Base-by-base conservation (phyloP, 768 basidiomycete genomes). In the Boletus rubroflammeus region DNA sequence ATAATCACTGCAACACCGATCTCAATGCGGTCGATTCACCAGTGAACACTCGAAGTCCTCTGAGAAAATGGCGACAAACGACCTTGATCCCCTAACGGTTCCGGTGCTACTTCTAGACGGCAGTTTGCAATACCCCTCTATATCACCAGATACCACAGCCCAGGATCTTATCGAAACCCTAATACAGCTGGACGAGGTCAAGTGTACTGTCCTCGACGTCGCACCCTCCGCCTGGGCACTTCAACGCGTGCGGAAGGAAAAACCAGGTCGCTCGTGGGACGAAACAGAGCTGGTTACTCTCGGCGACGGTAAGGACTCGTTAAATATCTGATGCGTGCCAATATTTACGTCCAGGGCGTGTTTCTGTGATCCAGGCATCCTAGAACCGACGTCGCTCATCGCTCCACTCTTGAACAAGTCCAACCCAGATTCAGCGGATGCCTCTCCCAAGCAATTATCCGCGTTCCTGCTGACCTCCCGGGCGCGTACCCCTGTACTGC, bases 401-500 rank as follows among this genome's bases (percentile, higher is more conserved):
- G 79, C 80, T 0, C 81, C 83, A 3, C 70, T 88, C 13, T 66
- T 88, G 25, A 73, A 77, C 62, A 53, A 76, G 13, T 63, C 73
- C 21, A 60, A 70, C 43, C 65, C 69, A 35, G 68, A 62, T 21
- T 49, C 72, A 2, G 62, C 38, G n/a, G 36, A 51, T n/a, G 3
- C 41, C 0, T 57, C 72, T 40, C 69, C 78, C 47, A 76, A 80
- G 25, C 81, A 81, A 57, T 90, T 89, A 71, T 86, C 87, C 14
- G 76, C 83, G 4, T 90, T 89, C 62, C 80, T 82, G 8, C 71
- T 87, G 59, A 86, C 86, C 2, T 78, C 80, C 0, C 85, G 87
- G 67, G 73, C 88, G 35, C 86, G 87, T 62, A 74, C 75, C 3
- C 85, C 90, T 10, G 70, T 77, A 3, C 67, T 93, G 38, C 85